Conservation (phyloP, 768 basidiomycete genomes). For the Kwoniella shandongensis region DNA sequence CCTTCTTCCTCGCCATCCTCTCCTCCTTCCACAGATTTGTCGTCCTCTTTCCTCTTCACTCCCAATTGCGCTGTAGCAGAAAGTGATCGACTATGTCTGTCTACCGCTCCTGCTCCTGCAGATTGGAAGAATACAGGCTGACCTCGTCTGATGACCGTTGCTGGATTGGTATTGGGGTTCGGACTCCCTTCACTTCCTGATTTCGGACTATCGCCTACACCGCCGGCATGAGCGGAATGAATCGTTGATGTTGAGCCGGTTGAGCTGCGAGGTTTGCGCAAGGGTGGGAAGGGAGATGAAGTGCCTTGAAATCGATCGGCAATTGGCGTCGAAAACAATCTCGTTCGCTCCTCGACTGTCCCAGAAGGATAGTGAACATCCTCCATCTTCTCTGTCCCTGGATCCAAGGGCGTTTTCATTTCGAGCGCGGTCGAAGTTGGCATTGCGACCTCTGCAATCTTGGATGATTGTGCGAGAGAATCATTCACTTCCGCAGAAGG, state of each 20-base stretch:
- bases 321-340: slow-evolving; percentile 40
- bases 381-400: slow-evolving; percentile 16
- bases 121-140: slow-evolving; percentile 42
- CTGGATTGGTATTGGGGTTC: slow-evolving; percentile 18
- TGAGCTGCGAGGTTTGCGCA: slow-evolving; percentile 21
- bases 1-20: slow-evolving; percentile 2
- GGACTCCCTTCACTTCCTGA: slow-evolving; percentile 1
- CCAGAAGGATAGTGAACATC: slow-evolving; percentile 26
- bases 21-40: slow-evolving; percentile 8
- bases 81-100: slow-evolving; percentile 1
- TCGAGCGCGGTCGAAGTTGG: neutral
- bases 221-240: neutral
- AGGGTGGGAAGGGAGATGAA: slow-evolving; percentile 17
- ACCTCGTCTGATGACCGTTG: slow-evolving; percentile 34
- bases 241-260: slow-evolving; percentile 16
- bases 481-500: neutral
- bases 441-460: neutral
- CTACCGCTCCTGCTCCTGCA: slow-evolving; percentile 11
- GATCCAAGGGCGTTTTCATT: neutral
- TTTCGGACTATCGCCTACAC: slow-evolving; percentile 5
- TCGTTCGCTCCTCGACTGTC: slow-evolving; percentile 32
- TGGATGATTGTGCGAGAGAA: neutral
- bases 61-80: neutral
- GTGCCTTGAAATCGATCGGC: slow-evolving; percentile 39
- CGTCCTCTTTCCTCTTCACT: slow-evolving; percentile 18